These are phyloP conservation scores for Acacia confusa DNA, from an alignment of 306 rosid genomes.

Conservation along the genomic window DNA sequence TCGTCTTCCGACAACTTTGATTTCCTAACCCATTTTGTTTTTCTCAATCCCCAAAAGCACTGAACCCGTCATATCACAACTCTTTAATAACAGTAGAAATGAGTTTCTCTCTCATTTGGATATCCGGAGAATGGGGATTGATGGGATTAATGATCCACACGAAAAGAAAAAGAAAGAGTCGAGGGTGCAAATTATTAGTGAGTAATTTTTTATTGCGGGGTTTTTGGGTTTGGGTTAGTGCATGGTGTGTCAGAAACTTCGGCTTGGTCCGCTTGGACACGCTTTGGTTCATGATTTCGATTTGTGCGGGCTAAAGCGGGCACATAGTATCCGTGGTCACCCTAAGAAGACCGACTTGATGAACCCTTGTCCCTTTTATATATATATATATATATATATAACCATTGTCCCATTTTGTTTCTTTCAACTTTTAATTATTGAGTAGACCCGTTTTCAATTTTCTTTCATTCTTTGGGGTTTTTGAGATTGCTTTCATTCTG, in stretches of 20 bases:
- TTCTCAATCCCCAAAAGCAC: conserved; percentile 38
- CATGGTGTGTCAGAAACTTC: conserved; percentile 45
- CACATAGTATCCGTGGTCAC: conserved; percentile 39
- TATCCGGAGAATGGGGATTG: conserved; percentile 33
- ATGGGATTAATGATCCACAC: conserved; percentile 33
- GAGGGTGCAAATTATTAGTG: background rate
- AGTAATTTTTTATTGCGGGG: background rate
- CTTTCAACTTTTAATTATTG: conserved; percentile 53
- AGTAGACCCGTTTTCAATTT: background rate
- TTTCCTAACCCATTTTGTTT: conserved; percentile 31
- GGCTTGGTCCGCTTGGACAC: conserved; percentile 44
- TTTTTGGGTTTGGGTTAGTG: background rate
- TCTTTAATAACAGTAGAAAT: background rate
- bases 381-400: too few species aligned
- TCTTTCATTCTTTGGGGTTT: conserved; percentile 20
- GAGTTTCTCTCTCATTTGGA: conserved; percentile 28
- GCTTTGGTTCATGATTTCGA: conserved; percentile 37
- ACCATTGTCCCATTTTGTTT: conserved; percentile 47
- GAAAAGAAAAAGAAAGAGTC: conserved; percentile 35
- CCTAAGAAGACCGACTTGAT: conserved; percentile 38
- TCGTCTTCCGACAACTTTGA: conserved; percentile 46
- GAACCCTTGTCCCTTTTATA: conserved; percentile 43
- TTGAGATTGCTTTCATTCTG: conserved; percentile 51
- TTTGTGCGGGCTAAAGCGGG: conserved; percentile 49
- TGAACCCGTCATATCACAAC: background rate